Percentiles rank a stretch among this genome's conserved stretches.
These are phyloP conservation scores for Penicillium sumatraense DNA, from an alignment of 2,329 filamentous ascomycete species.

Conservation along the genomic window DNA sequence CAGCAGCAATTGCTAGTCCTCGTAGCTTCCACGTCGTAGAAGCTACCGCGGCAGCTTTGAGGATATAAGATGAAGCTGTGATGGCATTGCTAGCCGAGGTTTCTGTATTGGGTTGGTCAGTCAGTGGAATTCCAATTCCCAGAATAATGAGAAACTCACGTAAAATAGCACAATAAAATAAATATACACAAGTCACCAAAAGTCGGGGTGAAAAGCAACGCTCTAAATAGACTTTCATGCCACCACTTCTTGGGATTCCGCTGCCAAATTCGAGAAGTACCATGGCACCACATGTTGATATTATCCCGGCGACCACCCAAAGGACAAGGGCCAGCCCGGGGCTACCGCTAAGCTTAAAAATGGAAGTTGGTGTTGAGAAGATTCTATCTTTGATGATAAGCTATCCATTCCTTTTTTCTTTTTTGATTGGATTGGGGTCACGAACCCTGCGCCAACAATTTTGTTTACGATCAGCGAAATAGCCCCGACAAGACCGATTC, in stretches of 20 bases:
- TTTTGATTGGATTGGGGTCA: not conserved
- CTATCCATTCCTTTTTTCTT: not conserved
- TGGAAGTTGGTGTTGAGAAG: slow-evolving; percentile 62
- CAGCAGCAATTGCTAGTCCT: slow-evolving; percentile 32
- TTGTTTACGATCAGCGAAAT: slow-evolving; percentile 28
- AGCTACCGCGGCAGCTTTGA: slow-evolving; percentile 25
- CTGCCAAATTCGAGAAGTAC: slow-evolving; percentile 55
- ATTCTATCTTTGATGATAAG: slow-evolving; percentile 17
- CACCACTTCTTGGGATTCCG: slow-evolving; percentile 51
- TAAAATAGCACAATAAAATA: slow-evolving; percentile 51
- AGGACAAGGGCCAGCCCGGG: slow-evolving; percentile 60
- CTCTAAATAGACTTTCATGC: slow-evolving; percentile 56
- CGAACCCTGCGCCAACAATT: slow-evolving; percentile 26
- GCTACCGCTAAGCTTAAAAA: slow-evolving; percentile 59
- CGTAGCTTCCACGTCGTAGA: slow-evolving; percentile 32
- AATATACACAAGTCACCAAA: slow-evolving; percentile 54
- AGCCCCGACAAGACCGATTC: slow-evolving; percentile 24
- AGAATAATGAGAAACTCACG: slow-evolving; percentile 6
- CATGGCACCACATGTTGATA: slow-evolving; percentile 52
- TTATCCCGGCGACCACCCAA: slow-evolving; percentile 57
- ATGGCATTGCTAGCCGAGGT: slow-evolving; percentile 30
- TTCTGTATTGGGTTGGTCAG: not conserved
- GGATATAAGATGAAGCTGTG: slow-evolving; percentile 28
- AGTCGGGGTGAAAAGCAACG: slow-evolving; percentile 51
- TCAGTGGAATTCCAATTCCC: not conserved